Evolutionary conservation across 2,329 filamentous ascomycete genomes (phyloP).

Genomic region (Exophiala spinifera): DNA sequence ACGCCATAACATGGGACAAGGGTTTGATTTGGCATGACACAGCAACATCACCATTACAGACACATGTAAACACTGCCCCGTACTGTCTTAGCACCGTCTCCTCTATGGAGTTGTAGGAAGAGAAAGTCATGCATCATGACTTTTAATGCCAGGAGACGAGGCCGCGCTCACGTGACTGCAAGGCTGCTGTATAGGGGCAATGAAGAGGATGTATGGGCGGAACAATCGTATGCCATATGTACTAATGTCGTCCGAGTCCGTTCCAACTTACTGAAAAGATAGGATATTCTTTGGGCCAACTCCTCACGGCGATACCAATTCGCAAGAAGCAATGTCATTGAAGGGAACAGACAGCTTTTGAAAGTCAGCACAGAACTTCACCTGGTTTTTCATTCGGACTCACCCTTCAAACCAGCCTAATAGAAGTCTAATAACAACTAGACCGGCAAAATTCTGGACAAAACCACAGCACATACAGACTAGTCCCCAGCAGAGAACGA

Average conservation of each 20-base stretch:
- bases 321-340: constrained; percentile 40
- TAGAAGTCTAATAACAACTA: constrained; percentile 43
- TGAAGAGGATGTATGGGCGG: not conserved
- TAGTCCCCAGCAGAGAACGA: constrained; percentile 49
- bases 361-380: constrained; percentile 14
- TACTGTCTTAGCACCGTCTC: no score
- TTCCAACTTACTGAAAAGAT: constrained; percentile 38
- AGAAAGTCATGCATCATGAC: no score
- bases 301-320: constrained; percentile 43
- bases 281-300: constrained; percentile 42
- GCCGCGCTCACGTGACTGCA: no score
- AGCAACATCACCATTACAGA: no score
- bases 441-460: constrained; percentile 40
- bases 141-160: no score
- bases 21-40: not conserved
- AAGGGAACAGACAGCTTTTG: constrained; percentile 35
- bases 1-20: no score
- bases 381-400: not conserved
- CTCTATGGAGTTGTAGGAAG: no score
- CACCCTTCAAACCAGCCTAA: constrained; percentile 39
- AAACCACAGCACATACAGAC: constrained; percentile 50
- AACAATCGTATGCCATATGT: no score
- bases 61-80: no score
- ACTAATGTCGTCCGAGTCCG: no score
- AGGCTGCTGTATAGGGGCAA: not conserved